Evolutionary conservation across 495 filamentous ascomycete species (phyloP).

Genomic region (Podospora appendiculata): DNA sequence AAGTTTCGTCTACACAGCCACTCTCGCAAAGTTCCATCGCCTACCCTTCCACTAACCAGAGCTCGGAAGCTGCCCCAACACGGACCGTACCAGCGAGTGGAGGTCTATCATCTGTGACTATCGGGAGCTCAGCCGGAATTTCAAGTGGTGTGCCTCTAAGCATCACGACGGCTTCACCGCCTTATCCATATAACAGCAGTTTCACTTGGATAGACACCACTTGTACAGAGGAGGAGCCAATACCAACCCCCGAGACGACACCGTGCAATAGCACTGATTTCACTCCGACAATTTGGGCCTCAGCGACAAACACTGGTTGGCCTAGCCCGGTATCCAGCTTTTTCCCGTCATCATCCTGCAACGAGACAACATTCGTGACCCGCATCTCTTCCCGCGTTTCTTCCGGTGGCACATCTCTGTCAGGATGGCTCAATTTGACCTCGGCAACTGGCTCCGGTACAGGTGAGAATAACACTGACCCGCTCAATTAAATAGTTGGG

Average conservation of each 20-base stretch:
- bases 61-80: too few relatives aligned
- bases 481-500: too few relatives aligned
- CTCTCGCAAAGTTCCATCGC: too few relatives aligned
- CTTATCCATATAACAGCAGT: conserved; percentile 7
- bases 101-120: background rate
- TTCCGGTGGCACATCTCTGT: background rate
- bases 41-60: too few relatives aligned
- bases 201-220: conserved; percentile 10
- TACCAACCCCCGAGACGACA: conserved; percentile 4
- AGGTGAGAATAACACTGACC: background rate
- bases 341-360: conserved; percentile 9
- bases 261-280: conserved; percentile 2
- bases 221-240: conserved; percentile 7
- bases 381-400: background rate
- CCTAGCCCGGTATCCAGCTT: background rate
- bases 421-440: conserved; percentile 2
- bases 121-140: background rate
- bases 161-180: conserved; percentile 2
- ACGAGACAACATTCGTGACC: conserved; percentile 11
- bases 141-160: background rate
- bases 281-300: background rate
- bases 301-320: background rate
- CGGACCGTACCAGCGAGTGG: background rate
- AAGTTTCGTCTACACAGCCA: too few relatives aligned
- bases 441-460: background rate